Conservation (phyloP, 2,329 filamentous ascomycete species). For the Hortaea werneckii region DNA sequence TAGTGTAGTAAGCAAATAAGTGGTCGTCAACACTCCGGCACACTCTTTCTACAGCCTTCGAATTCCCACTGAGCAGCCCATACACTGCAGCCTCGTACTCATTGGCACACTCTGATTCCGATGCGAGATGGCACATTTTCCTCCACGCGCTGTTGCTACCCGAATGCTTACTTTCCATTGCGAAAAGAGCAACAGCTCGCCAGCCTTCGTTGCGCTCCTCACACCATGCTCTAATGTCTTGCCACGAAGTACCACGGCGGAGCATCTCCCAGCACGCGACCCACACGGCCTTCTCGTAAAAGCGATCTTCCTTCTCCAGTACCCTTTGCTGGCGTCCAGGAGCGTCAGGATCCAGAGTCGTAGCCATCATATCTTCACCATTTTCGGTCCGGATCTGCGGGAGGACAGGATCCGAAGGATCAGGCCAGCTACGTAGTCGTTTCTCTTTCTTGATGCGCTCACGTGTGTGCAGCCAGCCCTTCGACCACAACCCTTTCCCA, state of each 20-base stretch:
- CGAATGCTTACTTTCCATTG: conserved; percentile 33
- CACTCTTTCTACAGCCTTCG: conserved; percentile 64
- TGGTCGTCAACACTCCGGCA: conserved; percentile 77
- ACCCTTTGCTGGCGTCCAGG: conserved; percentile 66
- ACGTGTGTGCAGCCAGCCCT: conserved; percentile 88
- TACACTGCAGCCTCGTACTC: conserved; percentile 85
- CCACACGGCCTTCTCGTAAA: conserved; percentile 86
- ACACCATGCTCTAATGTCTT: conserved; percentile 75
- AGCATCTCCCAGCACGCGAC: conserved; percentile 89
- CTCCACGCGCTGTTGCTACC: conserved; percentile 49
- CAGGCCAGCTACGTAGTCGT: conserved; percentile 50
- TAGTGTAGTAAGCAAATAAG: conserved; percentile 79
- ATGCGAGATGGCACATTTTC: conserved; percentile 65
- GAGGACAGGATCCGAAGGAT: conserved; percentile 43
- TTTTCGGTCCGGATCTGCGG: conserved; percentile 33
- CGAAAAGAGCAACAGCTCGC: conserved; percentile 74
- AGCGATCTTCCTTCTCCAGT: conserved; percentile 73
- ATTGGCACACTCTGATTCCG: conserved; percentile 55
- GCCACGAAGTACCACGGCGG: conserved; percentile 65
- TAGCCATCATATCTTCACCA: conserved; percentile 57
- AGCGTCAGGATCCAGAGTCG: conserved; percentile 86
- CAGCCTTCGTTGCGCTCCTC: conserved; percentile 76
- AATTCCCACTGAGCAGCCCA: conserved; percentile 77
- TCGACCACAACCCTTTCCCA: conserved; percentile 65
- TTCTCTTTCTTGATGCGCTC: conserved; percentile 85